Evolutionary conservation across 345 rosid species (phyloP).

Genomic region (Sapria himalayana): DNA sequence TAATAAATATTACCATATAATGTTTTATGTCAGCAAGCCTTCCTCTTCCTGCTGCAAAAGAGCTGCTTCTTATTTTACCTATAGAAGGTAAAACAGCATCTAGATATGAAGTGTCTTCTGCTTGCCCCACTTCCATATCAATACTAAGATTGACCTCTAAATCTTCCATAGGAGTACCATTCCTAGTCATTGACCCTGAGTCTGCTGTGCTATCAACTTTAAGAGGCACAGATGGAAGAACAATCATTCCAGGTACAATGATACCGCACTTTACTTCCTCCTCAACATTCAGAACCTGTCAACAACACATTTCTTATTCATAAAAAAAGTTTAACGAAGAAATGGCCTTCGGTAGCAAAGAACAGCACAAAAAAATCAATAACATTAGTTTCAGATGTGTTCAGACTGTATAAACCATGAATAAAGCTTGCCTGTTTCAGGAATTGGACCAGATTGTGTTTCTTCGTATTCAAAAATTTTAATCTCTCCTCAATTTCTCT

Average conservation of each 20-base stretch:
- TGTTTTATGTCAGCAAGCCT: slow-evolving; percentile 37
- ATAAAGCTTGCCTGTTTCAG: slow-evolving; percentile 48
- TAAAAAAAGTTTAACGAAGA: too few species aligned
- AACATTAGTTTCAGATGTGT: too few species aligned
- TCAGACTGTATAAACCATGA: too few species aligned
- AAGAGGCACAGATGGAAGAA: slow-evolving; percentile 36
- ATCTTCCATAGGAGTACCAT: slow-evolving; percentile 31
- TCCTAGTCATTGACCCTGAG: slow-evolving; percentile 36
- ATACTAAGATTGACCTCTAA: slow-evolving; percentile 36
- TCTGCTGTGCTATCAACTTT: slow-evolving; percentile 58
- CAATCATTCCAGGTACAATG: slow-evolving; percentile 23
- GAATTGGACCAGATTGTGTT: slow-evolving; percentile 71
- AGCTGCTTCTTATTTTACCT: slow-evolving; percentile 53
- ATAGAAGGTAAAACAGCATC: slow-evolving; percentile 30
- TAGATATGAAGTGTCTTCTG: slow-evolving; percentile 39
- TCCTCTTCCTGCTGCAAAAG: slow-evolving; percentile 74
- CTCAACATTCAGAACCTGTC: slow-evolving; percentile 64
- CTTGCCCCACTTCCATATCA: slow-evolving; percentile 54
- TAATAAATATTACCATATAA: slow-evolving; percentile 24
- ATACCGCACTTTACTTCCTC: slow-evolving; percentile 67
- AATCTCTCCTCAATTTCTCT: slow-evolving; percentile 55
- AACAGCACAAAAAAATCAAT: not conserved
- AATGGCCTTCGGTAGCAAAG: too few species aligned
- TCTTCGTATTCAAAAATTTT: slow-evolving; percentile 53
- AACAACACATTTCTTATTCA: too few species aligned